Evolutionary conservation across 306 rosid genomes (phyloP).

Genomic region (Trifolium repens): DNA sequence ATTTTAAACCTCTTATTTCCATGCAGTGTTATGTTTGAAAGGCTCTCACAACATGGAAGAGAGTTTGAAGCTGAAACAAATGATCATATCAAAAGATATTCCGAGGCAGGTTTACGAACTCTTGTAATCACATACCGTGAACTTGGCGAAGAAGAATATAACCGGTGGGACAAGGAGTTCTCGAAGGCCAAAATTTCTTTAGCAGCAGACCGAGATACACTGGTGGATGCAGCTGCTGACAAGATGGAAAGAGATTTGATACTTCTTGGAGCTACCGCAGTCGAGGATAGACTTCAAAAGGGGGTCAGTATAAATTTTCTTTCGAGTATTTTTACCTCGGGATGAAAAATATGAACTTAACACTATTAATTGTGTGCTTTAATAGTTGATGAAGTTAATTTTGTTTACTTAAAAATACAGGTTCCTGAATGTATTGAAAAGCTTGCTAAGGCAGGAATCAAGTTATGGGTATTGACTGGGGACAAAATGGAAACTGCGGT

Average conservation of each 20-base stretch:
- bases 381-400: constrained; percentile 34
- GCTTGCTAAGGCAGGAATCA: constrained; percentile 77
- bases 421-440: constrained; percentile 84
- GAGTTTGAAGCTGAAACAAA: constrained; percentile 73
- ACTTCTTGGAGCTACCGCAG: constrained; percentile 91
- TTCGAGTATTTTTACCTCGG: neutral
- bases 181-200: constrained; percentile 64
- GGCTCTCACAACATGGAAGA: constrained; percentile 70
- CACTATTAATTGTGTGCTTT: constrained; percentile 13
- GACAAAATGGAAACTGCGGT: constrained; percentile 97
- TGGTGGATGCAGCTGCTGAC: constrained; percentile 67
- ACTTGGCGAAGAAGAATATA: constrained; percentile 68
- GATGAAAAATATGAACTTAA: constrained; percentile 2
- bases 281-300: constrained; percentile 84
- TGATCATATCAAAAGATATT: constrained; percentile 67
- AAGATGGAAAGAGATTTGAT: constrained; percentile 69
- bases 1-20: constrained; percentile 41
- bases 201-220: constrained; percentile 56
- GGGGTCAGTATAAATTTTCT: constrained; percentile 60
- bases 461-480: constrained; percentile 93
- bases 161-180: constrained; percentile 69
- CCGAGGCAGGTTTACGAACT: constrained; percentile 92
- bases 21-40: constrained; percentile 75
- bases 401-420: constrained; percentile 54
- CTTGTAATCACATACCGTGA: constrained; percentile 69